Evolutionary conservation across 2,329 filamentous ascomycete genomes (phyloP).

Genomic region (Neopestalotiopsis sp.): DNA sequence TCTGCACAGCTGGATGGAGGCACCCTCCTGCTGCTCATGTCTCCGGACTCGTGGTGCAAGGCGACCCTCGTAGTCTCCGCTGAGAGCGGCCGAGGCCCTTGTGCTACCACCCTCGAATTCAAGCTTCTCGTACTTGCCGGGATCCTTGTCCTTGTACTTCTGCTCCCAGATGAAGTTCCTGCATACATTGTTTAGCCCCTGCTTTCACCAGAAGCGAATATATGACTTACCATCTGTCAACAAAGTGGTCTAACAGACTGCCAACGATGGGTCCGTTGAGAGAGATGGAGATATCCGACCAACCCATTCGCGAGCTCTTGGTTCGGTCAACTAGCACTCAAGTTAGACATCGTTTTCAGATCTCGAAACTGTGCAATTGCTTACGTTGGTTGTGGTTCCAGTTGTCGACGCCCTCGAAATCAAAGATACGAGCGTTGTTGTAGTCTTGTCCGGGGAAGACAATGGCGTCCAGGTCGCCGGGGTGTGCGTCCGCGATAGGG

Average conservation of each 20-base stretch:
- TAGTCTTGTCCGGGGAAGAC: conserved; percentile 91
- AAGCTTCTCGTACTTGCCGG: conserved; percentile 53
- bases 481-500: conserved; percentile 83
- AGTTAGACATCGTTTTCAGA: conserved; percentile 18
- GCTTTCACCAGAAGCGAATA: neutral
- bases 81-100: conserved; percentile 27
- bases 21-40: conserved; percentile 35
- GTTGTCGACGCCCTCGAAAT: conserved; percentile 77
- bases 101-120: conserved; percentile 24
- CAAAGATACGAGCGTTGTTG: conserved; percentile 86
- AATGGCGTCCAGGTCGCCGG: conserved; percentile 74
- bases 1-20: conserved; percentile 55
- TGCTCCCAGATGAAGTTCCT: conserved; percentile 85
- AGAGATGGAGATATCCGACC: conserved; percentile 85
- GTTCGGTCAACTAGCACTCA: conserved; percentile 70
- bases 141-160: conserved; percentile 69
- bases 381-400: conserved; percentile 82
- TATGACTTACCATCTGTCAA: conserved; percentile 71
- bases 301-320: conserved; percentile 85
- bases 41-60: conserved; percentile 45
- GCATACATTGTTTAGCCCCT: conserved; percentile 20
- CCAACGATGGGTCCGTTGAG: conserved; percentile 76
- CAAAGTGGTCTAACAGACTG: conserved; percentile 79
- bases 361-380: conserved; percentile 22
- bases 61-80: conserved; percentile 51